phyloP scores from a whole-genome alignment of 2,329 filamentous ascomycete genomes.

The Metarhizium rileyi region DNA sequence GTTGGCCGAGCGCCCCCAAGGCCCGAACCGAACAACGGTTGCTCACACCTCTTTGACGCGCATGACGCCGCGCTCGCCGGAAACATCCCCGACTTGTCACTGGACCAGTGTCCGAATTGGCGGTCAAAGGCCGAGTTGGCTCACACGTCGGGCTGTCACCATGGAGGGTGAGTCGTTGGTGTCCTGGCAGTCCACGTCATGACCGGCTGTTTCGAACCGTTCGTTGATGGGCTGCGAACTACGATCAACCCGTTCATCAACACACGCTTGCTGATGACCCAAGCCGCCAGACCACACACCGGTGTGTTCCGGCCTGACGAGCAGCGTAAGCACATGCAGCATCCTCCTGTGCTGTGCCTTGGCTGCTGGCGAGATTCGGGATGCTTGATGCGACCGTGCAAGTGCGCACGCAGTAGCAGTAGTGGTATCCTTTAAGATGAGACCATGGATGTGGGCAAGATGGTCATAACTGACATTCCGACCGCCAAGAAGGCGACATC shows the following conservation, averaged over 20 bases:
- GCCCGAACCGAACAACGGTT: slow-evolving; percentile 4
- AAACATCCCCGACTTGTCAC: slow-evolving; percentile 7
- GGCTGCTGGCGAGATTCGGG: not conserved
- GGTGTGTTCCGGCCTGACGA: not conserved
- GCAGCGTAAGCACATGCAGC: not conserved
- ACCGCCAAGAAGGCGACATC: not conserved
- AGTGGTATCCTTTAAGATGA: not conserved
- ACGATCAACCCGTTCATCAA: slow-evolving; percentile 11
- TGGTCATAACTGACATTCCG: not conserved
- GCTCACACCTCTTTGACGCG: slow-evolving; percentile 5
- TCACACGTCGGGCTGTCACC: not conserved
- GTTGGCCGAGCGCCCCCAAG: not conserved
- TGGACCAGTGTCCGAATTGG: slow-evolving; percentile 6
- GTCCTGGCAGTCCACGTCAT: slow-evolving; percentile 8
- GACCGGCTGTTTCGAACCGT: slow-evolving; percentile 5
- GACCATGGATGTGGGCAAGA: not conserved
- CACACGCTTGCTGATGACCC: slow-evolving; percentile 5
- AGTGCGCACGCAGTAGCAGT: too few relatives aligned
- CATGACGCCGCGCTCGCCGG: slow-evolving; percentile 5
- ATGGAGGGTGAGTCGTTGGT: slow-evolving; percentile 4
- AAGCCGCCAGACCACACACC: slow-evolving; percentile 7
- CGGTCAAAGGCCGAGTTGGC: slow-evolving; percentile 8
- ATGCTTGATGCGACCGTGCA: not conserved
- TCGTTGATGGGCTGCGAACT: slow-evolving; percentile 10
- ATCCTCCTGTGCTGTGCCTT: not conserved